These are phyloP conservation scores for Hypoxylon crocopeplum DNA, from an alignment of 495 filamentous ascomycete genomes.

Conservation along the genomic window DNA sequence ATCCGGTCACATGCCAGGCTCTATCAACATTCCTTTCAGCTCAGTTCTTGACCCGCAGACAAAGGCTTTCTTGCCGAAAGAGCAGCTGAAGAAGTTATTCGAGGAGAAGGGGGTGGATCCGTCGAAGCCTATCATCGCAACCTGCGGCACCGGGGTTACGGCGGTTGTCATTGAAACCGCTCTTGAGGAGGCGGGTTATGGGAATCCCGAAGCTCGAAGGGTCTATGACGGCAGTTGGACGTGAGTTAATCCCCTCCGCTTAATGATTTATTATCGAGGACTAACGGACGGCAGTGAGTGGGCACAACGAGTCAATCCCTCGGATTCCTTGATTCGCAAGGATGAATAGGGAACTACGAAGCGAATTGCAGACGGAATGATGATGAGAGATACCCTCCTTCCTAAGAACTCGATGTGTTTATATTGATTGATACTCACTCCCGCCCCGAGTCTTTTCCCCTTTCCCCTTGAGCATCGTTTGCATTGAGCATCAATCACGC, in stretches of 20 bases:
- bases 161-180: constrained; percentile 93
- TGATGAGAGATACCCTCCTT: constrained; percentile 39
- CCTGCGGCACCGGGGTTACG: constrained; percentile 93
- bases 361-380: constrained; percentile 14
- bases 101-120: constrained; percentile 77
- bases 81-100: constrained; percentile 79
- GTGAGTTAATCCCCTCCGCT: constrained; percentile 61
- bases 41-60: constrained; percentile 81
- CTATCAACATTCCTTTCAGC: constrained; percentile 81
- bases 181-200: constrained; percentile 77
- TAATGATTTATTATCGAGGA: background rate
- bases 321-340: constrained; percentile 49
- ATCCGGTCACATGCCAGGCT: constrained; percentile 90
- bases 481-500: constrained; percentile 19
- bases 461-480: constrained; percentile 12
- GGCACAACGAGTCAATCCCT: constrained; percentile 66
- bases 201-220: constrained; percentile 68
- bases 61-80: constrained; percentile 76
- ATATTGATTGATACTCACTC: constrained; percentile 12
- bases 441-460: background rate
- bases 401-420: constrained; percentile 23
- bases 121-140: constrained; percentile 83
- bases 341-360: constrained; percentile 25
- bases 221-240: constrained; percentile 99
- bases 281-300: constrained; percentile 65